phyloP scores from a whole-genome alignment of 768 basidiomycete genomes.

The Kwoniella europaea region DNA sequence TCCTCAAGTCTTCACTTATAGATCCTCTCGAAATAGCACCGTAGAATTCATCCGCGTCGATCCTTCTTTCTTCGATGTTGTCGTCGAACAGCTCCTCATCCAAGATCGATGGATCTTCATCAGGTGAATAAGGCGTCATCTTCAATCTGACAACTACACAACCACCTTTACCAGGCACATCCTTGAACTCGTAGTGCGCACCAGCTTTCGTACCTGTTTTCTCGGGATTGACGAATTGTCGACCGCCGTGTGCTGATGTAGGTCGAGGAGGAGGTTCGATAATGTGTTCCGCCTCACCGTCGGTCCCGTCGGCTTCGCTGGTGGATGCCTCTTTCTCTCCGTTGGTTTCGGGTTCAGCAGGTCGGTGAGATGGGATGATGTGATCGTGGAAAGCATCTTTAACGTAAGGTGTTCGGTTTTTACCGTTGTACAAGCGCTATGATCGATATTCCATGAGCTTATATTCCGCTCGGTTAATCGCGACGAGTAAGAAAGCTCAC shows the following conservation, averaged over 20 bases:
- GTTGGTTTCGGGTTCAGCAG: constrained; percentile 55
- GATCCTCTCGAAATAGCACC: constrained; percentile 75
- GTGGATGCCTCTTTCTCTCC: constrained; percentile 25
- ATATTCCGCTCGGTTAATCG: not conserved
- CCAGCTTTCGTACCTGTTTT: constrained; percentile 88
- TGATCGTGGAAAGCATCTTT: constrained; percentile 99
- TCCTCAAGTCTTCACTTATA: constrained; percentile 88
- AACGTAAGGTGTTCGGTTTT: constrained; percentile 79
- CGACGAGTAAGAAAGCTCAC: constrained; percentile 26
- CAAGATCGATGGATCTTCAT: constrained; percentile 77
- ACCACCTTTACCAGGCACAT: constrained; percentile 89
- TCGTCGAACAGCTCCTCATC: constrained; percentile 91
- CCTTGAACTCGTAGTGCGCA: constrained; percentile 83
- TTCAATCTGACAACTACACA: constrained; percentile 94
- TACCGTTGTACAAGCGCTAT: constrained; percentile 79
- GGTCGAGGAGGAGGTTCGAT: constrained; percentile 50
- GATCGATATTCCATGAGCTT: constrained; percentile 14
- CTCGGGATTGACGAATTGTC: constrained; percentile 79
- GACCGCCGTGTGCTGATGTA: constrained; percentile 34
- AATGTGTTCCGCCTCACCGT: constrained; percentile 57
- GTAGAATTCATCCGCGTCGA: constrained; percentile 98
- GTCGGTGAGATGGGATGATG: constrained; percentile 84
- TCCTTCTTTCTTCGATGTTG: constrained; percentile 81
- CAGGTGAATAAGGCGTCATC: constrained; percentile 75
- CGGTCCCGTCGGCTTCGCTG: constrained; percentile 56